phyloP scores from a whole-genome alignment of 352 stramenopile species.

The Pythium dissimile region DNA sequence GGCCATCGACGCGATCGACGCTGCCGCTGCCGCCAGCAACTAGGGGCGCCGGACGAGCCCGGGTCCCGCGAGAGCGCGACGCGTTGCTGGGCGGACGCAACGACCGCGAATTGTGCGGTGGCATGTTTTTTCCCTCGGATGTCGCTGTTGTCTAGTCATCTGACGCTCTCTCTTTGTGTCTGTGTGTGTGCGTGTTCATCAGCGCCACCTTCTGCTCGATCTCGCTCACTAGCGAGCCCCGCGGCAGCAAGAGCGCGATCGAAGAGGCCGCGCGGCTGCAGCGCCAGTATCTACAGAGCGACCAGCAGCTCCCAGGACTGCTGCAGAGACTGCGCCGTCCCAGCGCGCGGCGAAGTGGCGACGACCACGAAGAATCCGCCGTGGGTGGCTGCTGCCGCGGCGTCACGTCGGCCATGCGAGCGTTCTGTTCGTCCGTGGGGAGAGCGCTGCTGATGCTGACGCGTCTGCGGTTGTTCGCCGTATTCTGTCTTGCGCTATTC shows the following conservation, averaged over 20 bases:
- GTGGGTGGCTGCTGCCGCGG: not conserved
- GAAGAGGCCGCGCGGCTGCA: constrained; percentile 33
- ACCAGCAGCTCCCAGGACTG: constrained; percentile 7
- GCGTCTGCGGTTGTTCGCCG: constrained; percentile 2
- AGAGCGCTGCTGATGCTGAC: not conserved
- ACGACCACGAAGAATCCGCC: not conserved
- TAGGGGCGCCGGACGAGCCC: not conserved
- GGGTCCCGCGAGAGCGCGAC: constrained; percentile 13
- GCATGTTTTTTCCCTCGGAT: not conserved
- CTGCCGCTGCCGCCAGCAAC: not conserved
- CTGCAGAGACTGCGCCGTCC: constrained; percentile 3
- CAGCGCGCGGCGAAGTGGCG: not conserved
- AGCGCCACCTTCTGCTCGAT: constrained; percentile 65
- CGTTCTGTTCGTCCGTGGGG: not conserved
- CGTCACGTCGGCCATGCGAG: not conserved
- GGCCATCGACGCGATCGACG: too few species aligned
- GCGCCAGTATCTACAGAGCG: constrained; percentile 21
- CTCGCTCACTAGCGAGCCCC: constrained; percentile 48
- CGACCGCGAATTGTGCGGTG: constrained; percentile 14
- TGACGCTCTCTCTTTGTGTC: not conserved
- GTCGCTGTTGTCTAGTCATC: not conserved
- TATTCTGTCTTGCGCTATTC: constrained; percentile 12
- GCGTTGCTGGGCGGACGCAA: constrained; percentile 5
- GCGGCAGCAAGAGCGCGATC: constrained; percentile 31
- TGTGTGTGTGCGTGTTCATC: not conserved